Evolutionary conservation across 2,329 filamentous ascomycete species (phyloP).

Genomic region (Orbilia oligospora): DNA sequence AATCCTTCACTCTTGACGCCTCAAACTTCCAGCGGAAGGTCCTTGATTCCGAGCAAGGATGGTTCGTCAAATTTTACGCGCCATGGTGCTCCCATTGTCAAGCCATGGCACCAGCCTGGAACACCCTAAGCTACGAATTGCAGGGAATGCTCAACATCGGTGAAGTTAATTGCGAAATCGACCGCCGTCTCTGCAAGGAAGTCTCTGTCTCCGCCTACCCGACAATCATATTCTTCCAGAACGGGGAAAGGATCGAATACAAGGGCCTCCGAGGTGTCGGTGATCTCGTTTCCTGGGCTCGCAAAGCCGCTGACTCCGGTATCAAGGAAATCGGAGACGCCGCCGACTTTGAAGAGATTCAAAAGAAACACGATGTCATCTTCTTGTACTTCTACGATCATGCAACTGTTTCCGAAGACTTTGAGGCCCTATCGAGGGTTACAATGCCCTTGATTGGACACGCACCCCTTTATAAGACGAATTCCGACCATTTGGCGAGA

Average conservation of each 20-base stretch:
- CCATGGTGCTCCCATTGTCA: conserved; percentile 98
- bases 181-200: conserved; percentile 92
- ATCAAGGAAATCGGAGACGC: conserved; percentile 83
- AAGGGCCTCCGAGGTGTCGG: conserved; percentile 90
- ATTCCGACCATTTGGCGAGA: conserved; percentile 80
- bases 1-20: conserved; percentile 81
- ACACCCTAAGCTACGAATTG: conserved; percentile 91
- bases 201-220: conserved; percentile 84
- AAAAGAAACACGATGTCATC: conserved; percentile 91
- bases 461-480: conserved; percentile 92
- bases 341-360: conserved; percentile 81
- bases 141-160: conserved; percentile 89
- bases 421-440: conserved; percentile 86
- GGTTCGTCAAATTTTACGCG: conserved; percentile 99
- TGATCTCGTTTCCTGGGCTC: conserved; percentile 87
- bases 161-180: conserved; percentile 93
- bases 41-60: conserved; percentile 88
- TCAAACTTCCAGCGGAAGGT: conserved; percentile 89
- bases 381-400: conserved; percentile 99
- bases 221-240: conserved; percentile 92
- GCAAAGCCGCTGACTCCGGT: conserved; percentile 86
- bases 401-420: conserved; percentile 92
- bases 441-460: conserved; percentile 90
- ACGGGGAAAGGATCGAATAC: conserved; percentile 92
- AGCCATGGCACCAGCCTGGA: conserved; percentile 90